phyloP scores from a whole-genome alignment of 768 basidiomycete species.

The Xanthoconium stramineum region DNA sequence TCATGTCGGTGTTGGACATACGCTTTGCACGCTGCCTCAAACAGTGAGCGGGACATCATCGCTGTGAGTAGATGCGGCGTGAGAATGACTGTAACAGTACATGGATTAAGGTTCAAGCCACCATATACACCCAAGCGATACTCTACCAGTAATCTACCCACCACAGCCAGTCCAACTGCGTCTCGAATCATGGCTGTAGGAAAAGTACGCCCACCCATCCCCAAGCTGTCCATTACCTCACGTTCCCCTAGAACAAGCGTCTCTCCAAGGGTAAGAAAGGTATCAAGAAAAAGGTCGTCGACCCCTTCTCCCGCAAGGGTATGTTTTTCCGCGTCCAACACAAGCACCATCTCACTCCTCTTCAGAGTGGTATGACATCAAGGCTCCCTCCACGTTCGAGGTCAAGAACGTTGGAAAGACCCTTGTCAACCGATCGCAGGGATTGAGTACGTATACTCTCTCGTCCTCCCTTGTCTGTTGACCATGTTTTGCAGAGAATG shows the following conservation, averaged over 20 bases:
- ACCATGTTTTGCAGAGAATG: slow-evolving; percentile 68
- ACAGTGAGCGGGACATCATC: slow-evolving; percentile 51
- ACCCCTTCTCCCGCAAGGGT: slow-evolving; percentile 99
- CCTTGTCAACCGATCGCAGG: slow-evolving; percentile 95
- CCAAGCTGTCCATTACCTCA: neutral
- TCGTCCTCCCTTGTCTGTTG: slow-evolving; percentile 1
- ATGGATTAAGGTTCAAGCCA: slow-evolving; percentile 63
- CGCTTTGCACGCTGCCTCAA: slow-evolving; percentile 56
- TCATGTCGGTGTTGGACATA: slow-evolving; percentile 41
- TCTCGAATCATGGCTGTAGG: slow-evolving; percentile 78
- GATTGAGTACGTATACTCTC: slow-evolving; percentile 76
- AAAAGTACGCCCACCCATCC: slow-evolving; percentile 52
- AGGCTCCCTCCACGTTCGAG: slow-evolving; percentile 98
- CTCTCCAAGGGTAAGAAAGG: slow-evolving; percentile 98
- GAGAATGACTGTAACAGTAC: slow-evolving; percentile 41
- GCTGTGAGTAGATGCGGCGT: slow-evolving; percentile 32
- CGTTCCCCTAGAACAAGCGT: slow-evolving; percentile 79
- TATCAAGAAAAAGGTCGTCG: slow-evolving; percentile 99
- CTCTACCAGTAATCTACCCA: slow-evolving; percentile 21
- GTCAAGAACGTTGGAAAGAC: slow-evolving; percentile 97
- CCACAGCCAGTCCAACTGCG: slow-evolving; percentile 46
- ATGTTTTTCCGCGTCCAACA: slow-evolving; percentile 12
- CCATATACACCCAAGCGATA: slow-evolving; percentile 22
- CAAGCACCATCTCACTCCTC: neutral
- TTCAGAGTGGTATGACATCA: slow-evolving; percentile 99